Conservation (phyloP, 1,139 yeast genomes). For the Blastobotrys aristatus region DNA sequence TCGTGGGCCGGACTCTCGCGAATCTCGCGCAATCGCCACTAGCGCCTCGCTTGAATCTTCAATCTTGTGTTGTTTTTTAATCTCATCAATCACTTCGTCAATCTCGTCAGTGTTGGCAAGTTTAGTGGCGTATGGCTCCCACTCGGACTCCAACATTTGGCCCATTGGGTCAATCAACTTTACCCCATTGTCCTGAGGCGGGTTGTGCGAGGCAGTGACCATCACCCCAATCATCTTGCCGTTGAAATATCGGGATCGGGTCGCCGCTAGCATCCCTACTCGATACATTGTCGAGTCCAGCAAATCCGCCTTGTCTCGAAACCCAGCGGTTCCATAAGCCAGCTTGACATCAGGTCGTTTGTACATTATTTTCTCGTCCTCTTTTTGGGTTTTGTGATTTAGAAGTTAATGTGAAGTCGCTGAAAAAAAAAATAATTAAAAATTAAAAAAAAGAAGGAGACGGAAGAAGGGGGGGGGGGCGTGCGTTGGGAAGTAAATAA, state of each 20-base stretch:
- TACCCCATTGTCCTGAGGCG: conserved; percentile 94
- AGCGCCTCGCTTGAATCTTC: conserved; percentile 31
- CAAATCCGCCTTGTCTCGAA: conserved; percentile 66
- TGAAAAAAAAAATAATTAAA: background rate
- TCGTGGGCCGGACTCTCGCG: conserved; percentile 66
- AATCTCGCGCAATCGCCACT: conserved; percentile 50
- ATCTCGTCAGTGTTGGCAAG: conserved; percentile 60
- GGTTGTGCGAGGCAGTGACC: conserved; percentile 98
- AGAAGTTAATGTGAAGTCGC: background rate
- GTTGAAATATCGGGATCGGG: conserved; percentile 65
- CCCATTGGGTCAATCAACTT: conserved; percentile 89
- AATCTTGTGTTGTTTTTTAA: conserved; percentile 39
- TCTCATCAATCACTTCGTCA: conserved; percentile 32
- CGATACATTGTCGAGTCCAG: conserved; percentile 82
- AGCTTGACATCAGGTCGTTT: conserved; percentile 36
- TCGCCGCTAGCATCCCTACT: conserved; percentile 74
- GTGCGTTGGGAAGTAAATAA: background rate
- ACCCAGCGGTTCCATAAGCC: conserved; percentile 93
- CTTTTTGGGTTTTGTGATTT: background rate
- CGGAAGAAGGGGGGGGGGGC: background rate
- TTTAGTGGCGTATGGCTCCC: conserved; percentile 81
- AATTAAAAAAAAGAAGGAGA: too few relatives aligned
- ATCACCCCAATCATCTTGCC: conserved; percentile 72
- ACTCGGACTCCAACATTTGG: conserved; percentile 76
- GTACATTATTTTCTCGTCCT: conserved; percentile 1